phyloP scores from a whole-genome alignment of 116 monocot species.

The Iris pallida region DNA sequence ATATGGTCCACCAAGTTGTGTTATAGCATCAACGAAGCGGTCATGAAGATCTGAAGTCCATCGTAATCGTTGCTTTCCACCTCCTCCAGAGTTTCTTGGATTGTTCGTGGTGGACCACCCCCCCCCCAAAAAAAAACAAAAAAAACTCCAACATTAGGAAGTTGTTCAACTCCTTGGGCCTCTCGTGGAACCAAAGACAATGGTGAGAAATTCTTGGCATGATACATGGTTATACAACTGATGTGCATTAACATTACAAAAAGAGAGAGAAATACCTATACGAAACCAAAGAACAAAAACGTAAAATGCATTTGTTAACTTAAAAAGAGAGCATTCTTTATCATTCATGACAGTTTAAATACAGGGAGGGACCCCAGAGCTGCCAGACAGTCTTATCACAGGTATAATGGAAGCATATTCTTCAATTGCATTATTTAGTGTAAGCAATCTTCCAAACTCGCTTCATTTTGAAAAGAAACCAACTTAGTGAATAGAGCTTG shows the following conservation, averaged over 20 bases:
- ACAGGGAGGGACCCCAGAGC: too few relatives aligned
- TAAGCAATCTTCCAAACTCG: too few relatives aligned
- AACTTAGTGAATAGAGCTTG: too few relatives aligned
- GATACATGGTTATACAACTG: slow-evolving; percentile 32
- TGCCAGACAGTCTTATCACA: too few relatives aligned
- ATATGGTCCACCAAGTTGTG: slow-evolving; percentile 47
- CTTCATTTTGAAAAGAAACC: too few relatives aligned
- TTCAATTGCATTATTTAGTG: too few relatives aligned
- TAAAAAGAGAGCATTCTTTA: too few relatives aligned
- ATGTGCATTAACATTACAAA: slow-evolving; percentile 5
- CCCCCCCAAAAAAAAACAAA: too few relatives aligned
- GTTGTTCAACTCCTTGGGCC: slow-evolving; percentile 25
- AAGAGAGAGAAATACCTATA: not conserved
- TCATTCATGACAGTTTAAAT: too few relatives aligned
- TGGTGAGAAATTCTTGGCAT: slow-evolving; percentile 33
- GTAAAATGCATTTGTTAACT: too few relatives aligned
- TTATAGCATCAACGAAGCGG: slow-evolving; percentile 44
- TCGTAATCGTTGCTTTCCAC: slow-evolving; percentile 34
- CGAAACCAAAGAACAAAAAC: too few relatives aligned
- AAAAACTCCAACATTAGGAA: slow-evolving; percentile 24
- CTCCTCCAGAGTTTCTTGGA: slow-evolving; percentile 20
- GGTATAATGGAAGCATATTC: too few relatives aligned
- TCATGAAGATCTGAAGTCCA: slow-evolving; percentile 51
- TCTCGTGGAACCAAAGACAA: slow-evolving; percentile 24
- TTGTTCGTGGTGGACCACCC: slow-evolving; percentile 14